Conservation (phyloP, 805 yeast species). For the Nakazawaea pomicola region DNA sequence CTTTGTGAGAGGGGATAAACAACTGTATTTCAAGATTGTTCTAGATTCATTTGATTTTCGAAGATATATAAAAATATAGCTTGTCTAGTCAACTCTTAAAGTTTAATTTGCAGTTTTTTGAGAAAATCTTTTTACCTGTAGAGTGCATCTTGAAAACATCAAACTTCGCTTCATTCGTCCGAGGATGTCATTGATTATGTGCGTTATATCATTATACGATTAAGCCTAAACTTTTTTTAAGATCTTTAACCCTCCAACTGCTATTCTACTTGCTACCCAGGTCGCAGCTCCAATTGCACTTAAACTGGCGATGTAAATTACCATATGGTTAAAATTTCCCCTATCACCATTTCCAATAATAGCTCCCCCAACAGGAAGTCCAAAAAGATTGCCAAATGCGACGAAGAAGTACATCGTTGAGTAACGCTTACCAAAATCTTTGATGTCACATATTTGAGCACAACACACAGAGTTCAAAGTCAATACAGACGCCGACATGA, state of each 20-base stretch:
- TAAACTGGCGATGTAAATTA: not conserved
- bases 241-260: not conserved
- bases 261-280: not conserved
- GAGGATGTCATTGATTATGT: too few species aligned
- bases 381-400: conserved; percentile 30
- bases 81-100: too few species aligned
- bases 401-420: conserved; percentile 52
- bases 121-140: too few species aligned
- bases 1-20: not conserved
- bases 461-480: conserved; percentile 59
- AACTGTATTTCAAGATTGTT: too few species aligned
- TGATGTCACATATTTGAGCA: conserved; percentile 49
- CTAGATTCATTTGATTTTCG: too few species aligned
- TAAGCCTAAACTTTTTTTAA: not conserved
- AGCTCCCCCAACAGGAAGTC: conserved; percentile 40
- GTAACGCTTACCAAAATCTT: conserved; percentile 60
- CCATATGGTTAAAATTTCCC: conserved; percentile 30
- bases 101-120: too few species aligned
- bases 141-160: too few species aligned
- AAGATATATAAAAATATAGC: too few species aligned
- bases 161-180: not conserved
- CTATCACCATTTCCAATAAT: conserved; percentile 54
- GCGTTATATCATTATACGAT: too few species aligned
- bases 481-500: conserved; percentile 51
- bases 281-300: not conserved